Percentiles rank a stretch among this genome's conserved stretches.
Evolutionary conservation across 345 rosid genomes (phyloP).

Genomic region (Pelargonium nanum): DNA sequence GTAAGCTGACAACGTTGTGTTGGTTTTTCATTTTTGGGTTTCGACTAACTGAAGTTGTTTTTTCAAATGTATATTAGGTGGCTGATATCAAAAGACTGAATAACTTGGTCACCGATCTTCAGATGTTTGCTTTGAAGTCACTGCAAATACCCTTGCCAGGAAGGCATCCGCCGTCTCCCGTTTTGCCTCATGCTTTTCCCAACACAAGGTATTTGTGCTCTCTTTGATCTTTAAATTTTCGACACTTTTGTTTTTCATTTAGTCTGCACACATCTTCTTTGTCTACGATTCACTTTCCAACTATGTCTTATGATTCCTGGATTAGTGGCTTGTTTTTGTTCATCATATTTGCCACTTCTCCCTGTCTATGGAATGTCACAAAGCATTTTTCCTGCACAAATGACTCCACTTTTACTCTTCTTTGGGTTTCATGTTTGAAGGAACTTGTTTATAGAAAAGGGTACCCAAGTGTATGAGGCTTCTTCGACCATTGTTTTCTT

Average conservation of each 20-base stretch:
- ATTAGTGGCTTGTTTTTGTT: background rate
- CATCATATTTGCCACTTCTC: background rate
- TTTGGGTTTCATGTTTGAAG: too few species aligned
- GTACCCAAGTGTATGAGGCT: too few species aligned
- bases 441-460: too few species aligned
- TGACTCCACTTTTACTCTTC: too few species aligned
- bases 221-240: background rate
- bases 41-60: background rate
- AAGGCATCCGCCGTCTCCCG: constrained; percentile 27
- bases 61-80: constrained; percentile 17
- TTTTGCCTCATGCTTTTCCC: constrained; percentile 10
- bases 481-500: too few species aligned
- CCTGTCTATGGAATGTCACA: background rate
- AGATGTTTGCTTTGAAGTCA: constrained; percentile 30
- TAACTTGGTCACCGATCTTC: constrained; percentile 29
- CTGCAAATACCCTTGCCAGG: constrained; percentile 30
- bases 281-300: background rate
- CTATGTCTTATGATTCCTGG: too few species aligned
- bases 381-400: too few species aligned
- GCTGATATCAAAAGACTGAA: constrained; percentile 27
- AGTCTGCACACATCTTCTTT: background rate
- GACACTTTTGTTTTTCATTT: background rate
- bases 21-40: background rate
- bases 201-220: constrained; percentile 12
- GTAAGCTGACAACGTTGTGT: background rate